Conservation (phyloP, 164 flowering plant genomes). For the Annona cherimola region DNA sequence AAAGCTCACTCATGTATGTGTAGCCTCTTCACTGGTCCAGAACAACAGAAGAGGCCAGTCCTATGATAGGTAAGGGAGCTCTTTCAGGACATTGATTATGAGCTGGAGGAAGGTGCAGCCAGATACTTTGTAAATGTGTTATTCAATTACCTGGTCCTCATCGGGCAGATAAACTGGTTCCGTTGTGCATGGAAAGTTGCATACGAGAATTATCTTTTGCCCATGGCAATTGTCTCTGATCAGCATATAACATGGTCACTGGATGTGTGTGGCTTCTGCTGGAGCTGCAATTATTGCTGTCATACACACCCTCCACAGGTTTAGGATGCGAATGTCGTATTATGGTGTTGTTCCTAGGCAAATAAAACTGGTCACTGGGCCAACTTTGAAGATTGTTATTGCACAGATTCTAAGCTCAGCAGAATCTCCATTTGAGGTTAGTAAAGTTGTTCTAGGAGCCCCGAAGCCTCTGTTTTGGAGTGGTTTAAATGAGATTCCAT, state of each 20-base stretch:
- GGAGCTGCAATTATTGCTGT: slow-evolving; percentile 98
- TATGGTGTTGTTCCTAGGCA: slow-evolving; percentile 92
- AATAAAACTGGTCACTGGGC: slow-evolving; percentile 90
- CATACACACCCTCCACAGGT: slow-evolving; percentile 91
- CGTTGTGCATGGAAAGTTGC: slow-evolving; percentile 98
- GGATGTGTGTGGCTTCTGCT: slow-evolving; percentile 90
- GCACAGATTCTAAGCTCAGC: slow-evolving; percentile 84
- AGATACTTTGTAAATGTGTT: slow-evolving; percentile 88
- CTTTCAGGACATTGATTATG: slow-evolving; percentile 82
- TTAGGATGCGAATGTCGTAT: slow-evolving; percentile 92
- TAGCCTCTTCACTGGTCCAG: slow-evolving; percentile 91
- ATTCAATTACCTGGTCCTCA: slow-evolving; percentile 88
- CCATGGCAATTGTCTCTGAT: slow-evolving; percentile 94
- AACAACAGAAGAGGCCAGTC: slow-evolving; percentile 86
- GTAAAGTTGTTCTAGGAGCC: slow-evolving; percentile 89
- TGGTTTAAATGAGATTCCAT: slow-evolving; percentile 91
- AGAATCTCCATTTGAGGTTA: slow-evolving; percentile 97
- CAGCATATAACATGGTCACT: slow-evolving; percentile 99
- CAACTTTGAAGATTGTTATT: slow-evolving; percentile 85
- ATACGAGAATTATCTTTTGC: slow-evolving; percentile 92
- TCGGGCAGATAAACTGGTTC: slow-evolving; percentile 97
- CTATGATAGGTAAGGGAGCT: slow-evolving; percentile 84
- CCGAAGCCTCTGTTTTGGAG: slow-evolving; percentile 95
- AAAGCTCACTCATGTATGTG: slow-evolving; percentile 92
- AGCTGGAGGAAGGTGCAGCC: slow-evolving; percentile 84